Base-by-base conservation (phyloP, 163 green algal species). In the Chlamydomonas reinhardtii region DNA sequence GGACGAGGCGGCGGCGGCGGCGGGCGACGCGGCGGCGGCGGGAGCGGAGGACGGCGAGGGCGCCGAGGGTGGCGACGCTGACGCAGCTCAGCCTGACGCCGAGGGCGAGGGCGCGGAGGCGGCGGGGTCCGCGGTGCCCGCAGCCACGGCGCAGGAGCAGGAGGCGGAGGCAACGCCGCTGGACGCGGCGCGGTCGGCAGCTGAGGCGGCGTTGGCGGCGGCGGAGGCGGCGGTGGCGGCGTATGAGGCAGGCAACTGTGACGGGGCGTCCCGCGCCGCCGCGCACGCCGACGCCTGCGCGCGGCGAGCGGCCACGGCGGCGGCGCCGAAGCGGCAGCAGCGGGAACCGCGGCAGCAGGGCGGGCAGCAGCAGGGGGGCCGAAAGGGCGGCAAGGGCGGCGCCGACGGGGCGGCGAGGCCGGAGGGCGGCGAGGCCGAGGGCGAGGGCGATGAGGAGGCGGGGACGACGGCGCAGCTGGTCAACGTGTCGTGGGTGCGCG, bases 181-280 rank as follows among this genome's bases (percentile, higher is more conserved):
- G 24, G 82, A 73, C 0, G 72, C 61, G 81, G 70, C 81, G 27
- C 74, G 77, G 4, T 48, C 87, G 32, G 91, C 87, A 17, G 89
- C 89, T 12, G 87, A 88, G 68, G 59, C 29, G 29, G 89, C 87
- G 17, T 37, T 92, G 16, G 75, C 59, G 34, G 59, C 81, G 54
- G 80, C 74, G 31, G 74, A 77, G 74, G 39, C 61, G 34, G 87
- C 87, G 6, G 29, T 92, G 9, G 84, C 48, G 48, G 91, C 89
- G 27, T 56, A 89, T 0, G 86, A 88, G 70, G 69, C 74, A 4
- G 59, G 39, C 0, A 68, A 92, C n/a, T 17, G 29, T 29, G 76
- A 37, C 61, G 82, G 52, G 25, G 87, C 75, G 14, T 25, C 20
- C 11, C 24, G 35, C 27, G 90, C 88, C 24, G 29, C 35, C 0